phyloP scores from a whole-genome alignment of 73 alveolate species.

The Strombidium stylifer region DNA sequence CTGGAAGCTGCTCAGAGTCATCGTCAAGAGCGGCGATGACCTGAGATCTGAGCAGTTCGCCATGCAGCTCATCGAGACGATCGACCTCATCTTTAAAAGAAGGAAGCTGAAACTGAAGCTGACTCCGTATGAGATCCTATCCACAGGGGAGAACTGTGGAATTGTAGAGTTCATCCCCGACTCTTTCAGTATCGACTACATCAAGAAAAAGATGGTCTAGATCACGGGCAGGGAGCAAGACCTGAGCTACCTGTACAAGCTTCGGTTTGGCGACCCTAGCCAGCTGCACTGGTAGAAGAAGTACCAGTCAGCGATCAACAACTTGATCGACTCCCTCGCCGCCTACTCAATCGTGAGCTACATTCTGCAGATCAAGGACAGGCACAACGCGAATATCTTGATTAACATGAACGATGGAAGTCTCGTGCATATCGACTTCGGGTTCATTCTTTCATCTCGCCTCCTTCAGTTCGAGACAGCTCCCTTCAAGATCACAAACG shows the following conservation, averaged over 20 bases:
- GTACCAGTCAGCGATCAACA: slow-evolving; percentile 59
- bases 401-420: slow-evolving; percentile 86
- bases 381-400: slow-evolving; percentile 92
- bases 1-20: slow-evolving; percentile 59
- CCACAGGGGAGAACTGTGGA: slow-evolving; percentile 89
- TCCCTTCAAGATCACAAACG: slow-evolving; percentile 74
- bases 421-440: slow-evolving; percentile 92
- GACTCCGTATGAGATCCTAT: slow-evolving; percentile 83
- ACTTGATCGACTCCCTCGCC: slow-evolving; percentile 78
- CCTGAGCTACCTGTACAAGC: slow-evolving; percentile 1
- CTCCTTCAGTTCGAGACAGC: slow-evolving; percentile 74
- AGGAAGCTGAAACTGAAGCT: slow-evolving; percentile 44
- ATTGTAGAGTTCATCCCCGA: slow-evolving; percentile 81
- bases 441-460: slow-evolving; percentile 92
- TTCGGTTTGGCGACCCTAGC: slow-evolving; percentile 16
- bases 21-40: slow-evolving; percentile 75
- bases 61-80: slow-evolving; percentile 59
- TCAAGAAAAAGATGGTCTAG: slow-evolving; percentile 58
- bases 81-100: slow-evolving; percentile 47
- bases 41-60: slow-evolving; percentile 76
- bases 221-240: neutral
- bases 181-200: slow-evolving; percentile 83
- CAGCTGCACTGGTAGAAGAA: too few species aligned
- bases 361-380: slow-evolving; percentile 88
- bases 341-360: slow-evolving; percentile 89